These are phyloP conservation scores for Geranium rotundifolium DNA, from an alignment of 345 rosid species.

Conservation along the genomic window DNA sequence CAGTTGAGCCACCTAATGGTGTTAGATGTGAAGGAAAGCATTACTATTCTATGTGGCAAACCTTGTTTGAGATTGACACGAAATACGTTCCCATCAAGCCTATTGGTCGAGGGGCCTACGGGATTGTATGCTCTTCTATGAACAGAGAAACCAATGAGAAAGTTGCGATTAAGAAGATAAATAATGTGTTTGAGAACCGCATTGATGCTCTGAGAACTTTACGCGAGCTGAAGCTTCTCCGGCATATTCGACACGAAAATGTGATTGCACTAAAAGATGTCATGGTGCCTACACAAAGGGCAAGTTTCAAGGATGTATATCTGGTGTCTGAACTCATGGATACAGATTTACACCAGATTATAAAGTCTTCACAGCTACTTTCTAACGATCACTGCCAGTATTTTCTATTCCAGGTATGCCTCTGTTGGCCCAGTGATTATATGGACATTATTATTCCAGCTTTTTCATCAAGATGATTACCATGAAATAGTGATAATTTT, in stretches of 20 bases:
- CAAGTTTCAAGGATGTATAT: slow-evolving; percentile 72
- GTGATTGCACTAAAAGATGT: slow-evolving; percentile 74
- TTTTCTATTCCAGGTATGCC: slow-evolving; percentile 66
- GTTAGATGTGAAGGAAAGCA: slow-evolving; percentile 45
- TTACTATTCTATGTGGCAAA: slow-evolving; percentile 74
- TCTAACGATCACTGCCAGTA: slow-evolving; percentile 69
- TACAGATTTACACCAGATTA: slow-evolving; percentile 73
- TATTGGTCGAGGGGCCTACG: slow-evolving; percentile 73
- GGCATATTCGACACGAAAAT: slow-evolving; percentile 65
- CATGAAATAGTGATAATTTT: no score
- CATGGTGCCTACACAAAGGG: slow-evolving; percentile 59
- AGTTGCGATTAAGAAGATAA: slow-evolving; percentile 75
- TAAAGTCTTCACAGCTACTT: slow-evolving; percentile 68
- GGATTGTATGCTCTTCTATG: slow-evolving; percentile 63
- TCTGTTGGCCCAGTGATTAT: neutral
- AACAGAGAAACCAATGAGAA: slow-evolving; percentile 55
- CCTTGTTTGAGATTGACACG: slow-evolving; percentile 70
- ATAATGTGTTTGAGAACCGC: slow-evolving; percentile 60
- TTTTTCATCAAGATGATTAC: no score
- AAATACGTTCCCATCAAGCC: slow-evolving; percentile 80
- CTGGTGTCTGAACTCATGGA: slow-evolving; percentile 86
- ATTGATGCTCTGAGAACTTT: slow-evolving; percentile 66
- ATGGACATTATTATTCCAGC: no score
- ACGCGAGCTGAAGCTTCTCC: slow-evolving; percentile 73
- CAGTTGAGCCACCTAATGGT: slow-evolving; percentile 80